Conservation (phyloP, 306 rosid species). For the Canavalia ensiformis region DNA sequence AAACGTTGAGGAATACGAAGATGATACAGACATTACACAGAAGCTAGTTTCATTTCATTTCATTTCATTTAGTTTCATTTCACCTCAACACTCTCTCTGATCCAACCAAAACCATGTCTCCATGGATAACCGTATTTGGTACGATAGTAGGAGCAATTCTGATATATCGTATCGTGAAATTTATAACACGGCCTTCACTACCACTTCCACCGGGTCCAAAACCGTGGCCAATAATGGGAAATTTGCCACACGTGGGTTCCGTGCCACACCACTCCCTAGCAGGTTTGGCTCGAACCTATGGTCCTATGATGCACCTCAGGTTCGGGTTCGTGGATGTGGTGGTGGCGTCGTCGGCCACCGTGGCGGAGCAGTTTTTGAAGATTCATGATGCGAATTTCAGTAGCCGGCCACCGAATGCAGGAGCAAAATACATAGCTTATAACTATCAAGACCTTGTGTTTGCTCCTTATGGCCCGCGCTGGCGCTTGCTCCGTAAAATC, state of each 20-base stretch:
- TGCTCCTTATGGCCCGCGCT: conserved; percentile 79
- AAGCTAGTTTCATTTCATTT: too few species aligned
- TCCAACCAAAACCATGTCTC: conserved; percentile 49
- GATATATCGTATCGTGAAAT: conserved; percentile 40
- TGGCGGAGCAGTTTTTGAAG: conserved; percentile 78
- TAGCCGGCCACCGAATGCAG: conserved; percentile 85
- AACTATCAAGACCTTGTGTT: conserved; percentile 87
- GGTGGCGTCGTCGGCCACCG: conserved; percentile 80
- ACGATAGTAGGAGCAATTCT: conserved; percentile 43
- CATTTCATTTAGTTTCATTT: too few species aligned
- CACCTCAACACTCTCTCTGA: too few species aligned
- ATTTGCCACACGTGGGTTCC: conserved; percentile 75
- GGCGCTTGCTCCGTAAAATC: conserved; percentile 84
- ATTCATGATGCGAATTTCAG: conserved; percentile 74
- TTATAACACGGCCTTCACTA: neutral
- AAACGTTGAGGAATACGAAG: too few species aligned
- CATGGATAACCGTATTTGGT: conserved; percentile 17
- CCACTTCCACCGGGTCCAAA: conserved; percentile 84
- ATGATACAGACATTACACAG: too few species aligned
- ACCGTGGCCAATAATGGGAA: conserved; percentile 89
- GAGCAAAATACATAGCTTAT: conserved; percentile 73
- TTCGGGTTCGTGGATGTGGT: conserved; percentile 71
- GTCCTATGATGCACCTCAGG: conserved; percentile 83
- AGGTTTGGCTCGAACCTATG: conserved; percentile 60
- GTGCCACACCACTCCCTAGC: conserved; percentile 86